Base-by-base conservation (phyloP, 345 rosid species). In the Hypericum androsaemum region DNA sequence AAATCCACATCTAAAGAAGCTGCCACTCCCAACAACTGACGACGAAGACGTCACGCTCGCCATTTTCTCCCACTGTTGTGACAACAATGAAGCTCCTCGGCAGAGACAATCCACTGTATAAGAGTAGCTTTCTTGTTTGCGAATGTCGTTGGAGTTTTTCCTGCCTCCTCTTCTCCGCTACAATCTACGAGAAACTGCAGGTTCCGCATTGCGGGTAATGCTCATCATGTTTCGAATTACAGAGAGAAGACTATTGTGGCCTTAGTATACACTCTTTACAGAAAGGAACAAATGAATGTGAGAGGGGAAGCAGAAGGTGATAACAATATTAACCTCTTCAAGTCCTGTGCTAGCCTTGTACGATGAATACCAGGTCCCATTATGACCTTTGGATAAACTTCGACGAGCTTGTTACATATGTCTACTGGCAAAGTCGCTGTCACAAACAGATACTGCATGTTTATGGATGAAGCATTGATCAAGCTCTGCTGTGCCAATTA, bases 301-400 rank as follows among this genome's bases (percentile, higher is more conserved):
- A 35, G 13, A 28, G 37, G 15, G 43, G 37, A 38, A 42, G 39
- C 45, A 36, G 44, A 39, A 58, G 3, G 42, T 22, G 32, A 1
- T 22, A 22, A 39, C 6, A 35, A 58, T 70, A 62, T 70, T 39
- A 66, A 86, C 98, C 98, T 87, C 98, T 74, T 84, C 86, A 8
- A 90, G 92, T 54, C 82, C 72, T 51, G 74, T 56, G 70, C 92
- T n/a, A n/a, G n/a, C n/a, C n/a, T 90, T 64, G 81, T 81, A 41
- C 90, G 88, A 64, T 84, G 95, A 71, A 81, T 80, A 35, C 92
- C 80, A 64, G 92, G 98, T 71, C 98, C 98, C 96, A 87, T 82
- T 61, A 84, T 73, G 47, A 81, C 86, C 74, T 79, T 67, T 36
- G 96, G 98, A 59, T 87, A 77, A 60, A 74, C 70, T 68, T 84